phyloP scores from a whole-genome alignment of 176 grass and related monocot genomes.

The Eremochloa ophiuroides region DNA sequence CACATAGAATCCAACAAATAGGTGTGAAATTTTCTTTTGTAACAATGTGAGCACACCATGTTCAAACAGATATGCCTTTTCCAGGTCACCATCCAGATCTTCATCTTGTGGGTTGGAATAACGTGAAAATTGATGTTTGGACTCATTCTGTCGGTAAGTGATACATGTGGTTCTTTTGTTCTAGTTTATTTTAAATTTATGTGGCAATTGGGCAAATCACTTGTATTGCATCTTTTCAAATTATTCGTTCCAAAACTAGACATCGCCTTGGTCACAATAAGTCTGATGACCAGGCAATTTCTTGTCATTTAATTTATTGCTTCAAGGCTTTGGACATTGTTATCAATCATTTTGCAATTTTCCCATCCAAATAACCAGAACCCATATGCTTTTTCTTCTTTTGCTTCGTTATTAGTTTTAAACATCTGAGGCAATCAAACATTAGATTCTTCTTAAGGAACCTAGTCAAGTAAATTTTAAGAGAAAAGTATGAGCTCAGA shows the following conservation, averaged over 20 bases:
- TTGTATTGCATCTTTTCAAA: not conserved
- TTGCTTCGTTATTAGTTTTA: not conserved
- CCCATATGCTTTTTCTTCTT: not conserved
- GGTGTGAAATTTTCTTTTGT: not conserved
- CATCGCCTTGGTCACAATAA: not conserved
- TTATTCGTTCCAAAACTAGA: not conserved
- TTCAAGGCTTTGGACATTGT: not conserved
- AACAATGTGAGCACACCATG: not conserved
- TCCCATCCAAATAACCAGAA: not conserved
- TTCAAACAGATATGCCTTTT: slow-evolving; percentile 30
- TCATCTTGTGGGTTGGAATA: slow-evolving; percentile 95
- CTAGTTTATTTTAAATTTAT: slow-evolving; percentile 23
- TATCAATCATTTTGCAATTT: slow-evolving; percentile 4
- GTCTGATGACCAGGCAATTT: not conserved
- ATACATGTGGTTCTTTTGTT: slow-evolving; percentile 13
- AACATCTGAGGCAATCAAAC: not conserved
- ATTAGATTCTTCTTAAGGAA: not conserved
- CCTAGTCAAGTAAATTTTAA: not conserved
- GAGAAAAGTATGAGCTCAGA: not conserved
- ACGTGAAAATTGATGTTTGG: slow-evolving; percentile 91
- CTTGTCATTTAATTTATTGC: not conserved
- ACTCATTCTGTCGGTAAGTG: slow-evolving; percentile 90
- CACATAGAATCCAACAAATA: not conserved
- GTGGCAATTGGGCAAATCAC: not conserved
- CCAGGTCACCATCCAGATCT: slow-evolving; percentile 98